These are phyloP conservation scores for Globisporangium spiculum DNA, from an alignment of 352 stramenopile species.

Conservation along the genomic window DNA sequence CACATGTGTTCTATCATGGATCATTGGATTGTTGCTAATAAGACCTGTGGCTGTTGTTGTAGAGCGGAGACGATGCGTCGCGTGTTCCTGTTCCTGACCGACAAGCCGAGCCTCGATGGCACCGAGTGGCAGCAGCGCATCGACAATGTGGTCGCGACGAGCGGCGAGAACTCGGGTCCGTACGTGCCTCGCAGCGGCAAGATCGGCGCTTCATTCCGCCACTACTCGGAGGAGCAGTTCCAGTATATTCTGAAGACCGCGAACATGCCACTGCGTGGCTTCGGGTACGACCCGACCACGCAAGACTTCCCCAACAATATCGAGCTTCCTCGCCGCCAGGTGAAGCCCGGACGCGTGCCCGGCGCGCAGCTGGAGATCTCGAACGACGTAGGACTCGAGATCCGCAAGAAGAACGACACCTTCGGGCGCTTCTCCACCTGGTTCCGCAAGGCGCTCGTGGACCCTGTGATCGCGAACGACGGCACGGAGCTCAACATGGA, in stretches of 20 bases:
- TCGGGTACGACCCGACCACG: constrained; percentile 83
- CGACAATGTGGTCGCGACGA: constrained; percentile 48
- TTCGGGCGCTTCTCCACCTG: constrained; percentile 79
- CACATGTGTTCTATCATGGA: not conserved
- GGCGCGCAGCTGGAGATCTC: constrained; percentile 58
- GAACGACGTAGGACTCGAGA: constrained; percentile 56
- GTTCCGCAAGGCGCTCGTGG: constrained; percentile 70
- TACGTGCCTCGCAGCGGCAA: constrained; percentile 86
- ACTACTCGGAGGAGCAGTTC: constrained; percentile 84
- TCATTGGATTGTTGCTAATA: not conserved
- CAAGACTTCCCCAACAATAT: constrained; percentile 78
- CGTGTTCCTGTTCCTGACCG: constrained; percentile 78
- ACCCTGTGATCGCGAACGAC: constrained; percentile 78
- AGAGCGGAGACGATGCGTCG: constrained; percentile 72
- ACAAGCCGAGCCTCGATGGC: constrained; percentile 57
- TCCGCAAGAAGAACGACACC: constrained; percentile 76
- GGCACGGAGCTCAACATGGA: constrained; percentile 83
- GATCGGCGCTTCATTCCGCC: constrained; percentile 79
- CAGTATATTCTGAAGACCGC: constrained; percentile 77
- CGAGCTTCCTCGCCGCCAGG: constrained; percentile 68
- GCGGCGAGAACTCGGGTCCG: constrained; percentile 60
- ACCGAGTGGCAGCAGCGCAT: constrained; percentile 79
- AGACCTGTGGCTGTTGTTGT: not conserved
- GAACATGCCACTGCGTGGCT: constrained; percentile 72
- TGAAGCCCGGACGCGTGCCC: constrained; percentile 60